phyloP scores from a whole-genome alignment of 345 rosid genomes.

The Viola odorata region DNA sequence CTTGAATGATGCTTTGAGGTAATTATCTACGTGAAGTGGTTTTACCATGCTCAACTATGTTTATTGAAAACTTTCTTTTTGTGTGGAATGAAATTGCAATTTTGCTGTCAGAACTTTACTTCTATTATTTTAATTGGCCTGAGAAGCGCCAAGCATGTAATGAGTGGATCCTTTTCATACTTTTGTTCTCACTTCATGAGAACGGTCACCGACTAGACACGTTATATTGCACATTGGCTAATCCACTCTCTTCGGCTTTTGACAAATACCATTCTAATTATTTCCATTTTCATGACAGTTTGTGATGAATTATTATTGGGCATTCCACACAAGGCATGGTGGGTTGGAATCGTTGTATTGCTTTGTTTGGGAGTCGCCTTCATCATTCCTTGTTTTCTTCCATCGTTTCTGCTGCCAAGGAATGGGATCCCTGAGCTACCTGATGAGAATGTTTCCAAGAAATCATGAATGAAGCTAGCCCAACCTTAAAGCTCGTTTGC shows the following conservation, averaged over 20 bases:
- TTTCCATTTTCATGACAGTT: constrained; percentile 36
- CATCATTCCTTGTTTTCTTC: constrained; percentile 52
- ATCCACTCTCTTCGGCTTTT: neutral
- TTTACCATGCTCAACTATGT: too few species aligned
- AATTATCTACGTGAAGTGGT: too few species aligned
- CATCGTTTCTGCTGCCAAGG: constrained; percentile 36
- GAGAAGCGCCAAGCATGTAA: too few species aligned
- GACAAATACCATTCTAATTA: neutral
- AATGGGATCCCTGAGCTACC: constrained; percentile 10
- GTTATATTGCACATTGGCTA: neutral
- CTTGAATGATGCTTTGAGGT: neutral
- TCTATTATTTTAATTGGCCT: too few species aligned
- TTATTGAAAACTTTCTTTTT: too few species aligned
- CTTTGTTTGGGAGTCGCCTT: constrained; percentile 54
- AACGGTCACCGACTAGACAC: neutral
- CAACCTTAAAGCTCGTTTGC: too few species aligned
- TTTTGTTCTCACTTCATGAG: too few species aligned
- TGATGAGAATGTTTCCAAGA: constrained; percentile 27
- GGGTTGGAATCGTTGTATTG: constrained; percentile 48
- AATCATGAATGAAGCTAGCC: constrained; percentile 22
- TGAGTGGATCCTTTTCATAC: too few species aligned
- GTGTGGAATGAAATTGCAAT: too few species aligned
- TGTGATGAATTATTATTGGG: constrained; percentile 76
- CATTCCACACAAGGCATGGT: constrained; percentile 65
- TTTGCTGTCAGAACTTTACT: too few species aligned